These are phyloP conservation scores for Mallotus japonicus DNA, from an alignment of 441 rosid species.

Conservation along the genomic window DNA sequence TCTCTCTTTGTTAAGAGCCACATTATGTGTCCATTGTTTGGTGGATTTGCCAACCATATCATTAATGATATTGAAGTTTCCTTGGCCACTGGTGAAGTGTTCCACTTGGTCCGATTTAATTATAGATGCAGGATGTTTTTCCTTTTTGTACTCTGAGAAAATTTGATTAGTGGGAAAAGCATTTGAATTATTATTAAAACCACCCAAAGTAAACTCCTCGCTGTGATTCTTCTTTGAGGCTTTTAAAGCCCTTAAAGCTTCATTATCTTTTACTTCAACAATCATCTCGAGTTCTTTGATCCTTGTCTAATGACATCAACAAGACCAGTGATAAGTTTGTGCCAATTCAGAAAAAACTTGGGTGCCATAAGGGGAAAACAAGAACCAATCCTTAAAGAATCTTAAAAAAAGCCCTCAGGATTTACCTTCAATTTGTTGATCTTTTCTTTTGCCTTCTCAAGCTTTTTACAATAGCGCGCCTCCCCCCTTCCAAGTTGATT, in stretches of 20 bases:
- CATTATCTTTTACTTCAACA: constrained; percentile 62
- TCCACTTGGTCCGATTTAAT: constrained; percentile 29
- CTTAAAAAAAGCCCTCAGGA: background rate
- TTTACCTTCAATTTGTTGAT: constrained; percentile 62
- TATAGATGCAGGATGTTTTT: constrained; percentile 19
- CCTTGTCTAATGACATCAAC: constrained; percentile 42
- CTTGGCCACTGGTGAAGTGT: constrained; percentile 25
- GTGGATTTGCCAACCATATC: constrained; percentile 11
- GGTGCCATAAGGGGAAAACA: no score
- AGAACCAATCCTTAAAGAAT: background rate
- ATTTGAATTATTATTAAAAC: constrained; percentile 20
- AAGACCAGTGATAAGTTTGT: background rate
- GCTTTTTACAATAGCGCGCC: constrained; percentile 57
- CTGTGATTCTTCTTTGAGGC: constrained; percentile 33
- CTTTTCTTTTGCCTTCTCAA: constrained; percentile 72
- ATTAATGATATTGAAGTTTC: constrained; percentile 24
- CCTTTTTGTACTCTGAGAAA: constrained; percentile 24
- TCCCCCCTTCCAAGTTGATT: constrained; percentile 83
- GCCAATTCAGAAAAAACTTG: no score
- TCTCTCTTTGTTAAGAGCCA: constrained; percentile 14
- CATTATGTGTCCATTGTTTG: constrained; percentile 16
- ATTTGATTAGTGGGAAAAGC: constrained; percentile 24
- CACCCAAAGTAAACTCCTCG: constrained; percentile 19
- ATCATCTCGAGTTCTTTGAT: constrained; percentile 62
- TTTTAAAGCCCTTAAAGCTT: constrained; percentile 57